These are phyloP conservation scores for Zygosaccharomyces bisporus DNA, from an alignment of 805 yeast genomes.

Conservation along the genomic window DNA sequence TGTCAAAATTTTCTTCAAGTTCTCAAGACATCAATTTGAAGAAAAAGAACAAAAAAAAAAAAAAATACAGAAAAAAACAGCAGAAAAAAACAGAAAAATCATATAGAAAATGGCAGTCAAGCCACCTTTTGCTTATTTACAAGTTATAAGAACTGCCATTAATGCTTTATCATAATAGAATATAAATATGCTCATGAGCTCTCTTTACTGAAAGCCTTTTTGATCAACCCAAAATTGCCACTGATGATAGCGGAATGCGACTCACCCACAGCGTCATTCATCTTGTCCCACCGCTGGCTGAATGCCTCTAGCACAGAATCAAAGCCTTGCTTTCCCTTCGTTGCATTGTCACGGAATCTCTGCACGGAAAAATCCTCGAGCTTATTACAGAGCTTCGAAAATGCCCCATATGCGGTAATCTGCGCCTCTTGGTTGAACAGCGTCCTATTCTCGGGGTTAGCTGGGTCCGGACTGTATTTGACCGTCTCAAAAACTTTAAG, in stretches of 20 bases:
- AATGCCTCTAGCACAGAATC: slow-evolving; percentile 65
- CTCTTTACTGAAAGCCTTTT: slow-evolving; percentile 19
- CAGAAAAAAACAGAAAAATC: background rate
- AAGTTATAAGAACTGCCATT: background rate
- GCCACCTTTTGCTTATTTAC: background rate
- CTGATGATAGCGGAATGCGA: slow-evolving; percentile 16
- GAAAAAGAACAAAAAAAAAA: background rate
- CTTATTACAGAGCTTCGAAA: slow-evolving; percentile 67
- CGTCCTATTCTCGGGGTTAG: slow-evolving; percentile 50
- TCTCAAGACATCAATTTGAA: background rate
- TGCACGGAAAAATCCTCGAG: slow-evolving; percentile 91
- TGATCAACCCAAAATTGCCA: slow-evolving; percentile 17
- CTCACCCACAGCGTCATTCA: slow-evolving; percentile 28
- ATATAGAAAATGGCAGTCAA: too few species aligned
- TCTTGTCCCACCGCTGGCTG: slow-evolving; percentile 34
- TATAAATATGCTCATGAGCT: background rate
- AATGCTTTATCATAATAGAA: background rate
- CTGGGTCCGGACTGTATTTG: slow-evolving; percentile 66
- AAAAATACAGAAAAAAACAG: background rate
- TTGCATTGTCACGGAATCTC: slow-evolving; percentile 84
- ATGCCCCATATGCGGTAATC: slow-evolving; percentile 77
- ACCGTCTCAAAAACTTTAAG: slow-evolving; percentile 84
- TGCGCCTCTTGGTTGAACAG: slow-evolving; percentile 78
- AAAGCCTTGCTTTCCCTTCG: slow-evolving; percentile 76
- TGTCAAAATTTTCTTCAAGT: too few species aligned